Percentiles rank a stretch among this genome's conserved stretches.
Conservation (phyloP, 2,329 filamentous ascomycete species). For the Calonectria leucothoes region DNA sequence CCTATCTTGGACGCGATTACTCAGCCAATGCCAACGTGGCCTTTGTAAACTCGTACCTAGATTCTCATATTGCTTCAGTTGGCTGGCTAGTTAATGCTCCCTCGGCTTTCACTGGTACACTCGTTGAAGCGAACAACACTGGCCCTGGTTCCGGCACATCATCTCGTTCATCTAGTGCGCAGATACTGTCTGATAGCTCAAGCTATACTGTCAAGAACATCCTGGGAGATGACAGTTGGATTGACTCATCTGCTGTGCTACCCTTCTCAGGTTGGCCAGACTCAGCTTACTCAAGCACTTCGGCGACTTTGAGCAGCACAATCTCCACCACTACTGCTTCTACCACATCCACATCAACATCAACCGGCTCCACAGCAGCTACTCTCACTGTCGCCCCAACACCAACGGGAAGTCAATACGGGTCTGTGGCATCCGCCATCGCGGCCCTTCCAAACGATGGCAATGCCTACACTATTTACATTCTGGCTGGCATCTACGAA, state of each 20-base stretch:
- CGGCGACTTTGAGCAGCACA: neutral
- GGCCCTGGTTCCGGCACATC: slow-evolving; percentile 42
- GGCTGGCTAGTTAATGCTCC: slow-evolving; percentile 42
- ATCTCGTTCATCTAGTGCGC: slow-evolving; percentile 35
- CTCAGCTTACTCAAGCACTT: slow-evolving; percentile 37
- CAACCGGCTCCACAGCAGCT: slow-evolving; percentile 4
- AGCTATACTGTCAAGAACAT: slow-evolving; percentile 58
- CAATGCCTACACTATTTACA: slow-evolving; percentile 36
- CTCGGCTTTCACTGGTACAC: slow-evolving; percentile 41
- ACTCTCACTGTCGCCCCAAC: slow-evolving; percentile 46
- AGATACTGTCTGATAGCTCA: slow-evolving; percentile 55
- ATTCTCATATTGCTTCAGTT: slow-evolving; percentile 39
- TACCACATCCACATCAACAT: slow-evolving; percentile 23
- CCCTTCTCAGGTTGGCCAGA: slow-evolving; percentile 44
- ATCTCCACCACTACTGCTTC: slow-evolving; percentile 8
- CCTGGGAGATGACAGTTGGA: slow-evolving; percentile 46
- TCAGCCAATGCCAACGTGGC: slow-evolving; percentile 38
- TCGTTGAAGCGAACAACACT: slow-evolving; percentile 48
- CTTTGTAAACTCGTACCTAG: slow-evolving; percentile 45
- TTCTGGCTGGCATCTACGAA: slow-evolving; percentile 38
- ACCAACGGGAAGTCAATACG: slow-evolving; percentile 51
- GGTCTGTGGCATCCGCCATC: slow-evolving; percentile 55
- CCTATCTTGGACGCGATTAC: slow-evolving; percentile 45
- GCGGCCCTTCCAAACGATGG: slow-evolving; percentile 49
- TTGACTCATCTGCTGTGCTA: slow-evolving; percentile 44